Base-by-base conservation (phyloP, 139 green algal genomes). In the Chloropicon primus region DNA sequence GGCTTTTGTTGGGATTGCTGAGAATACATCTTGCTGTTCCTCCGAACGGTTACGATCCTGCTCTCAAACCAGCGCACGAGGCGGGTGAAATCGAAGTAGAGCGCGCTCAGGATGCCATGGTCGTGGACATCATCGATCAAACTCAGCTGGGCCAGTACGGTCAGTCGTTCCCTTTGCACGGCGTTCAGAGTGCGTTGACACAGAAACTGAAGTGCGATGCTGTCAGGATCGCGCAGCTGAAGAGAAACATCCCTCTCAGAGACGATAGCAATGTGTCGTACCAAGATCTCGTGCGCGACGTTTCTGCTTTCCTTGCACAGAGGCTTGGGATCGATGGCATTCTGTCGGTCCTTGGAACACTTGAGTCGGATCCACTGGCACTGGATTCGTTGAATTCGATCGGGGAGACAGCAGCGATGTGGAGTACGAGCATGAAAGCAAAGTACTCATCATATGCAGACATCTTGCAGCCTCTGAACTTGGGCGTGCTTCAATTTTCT, bases 11-110 rank as follows among this genome's bases (percentile, higher is more conserved):
- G 25, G 94, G 92, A 26, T 53, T 84, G 62, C 24, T 88, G 10
- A 85, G 94, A 23, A 81, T 98, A 73, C 88, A 95, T 28, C 87
- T 98, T 26, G 81, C 90, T 0, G 54, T 82, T n/a, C 87, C 92
- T 2, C 76, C 89, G 0, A 53, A 84, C 3, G 89, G 83, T 2
- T 78, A 90, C 0, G 94, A 98, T 84, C 94, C 94, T 21, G 91
- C 92, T 0, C 71, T 62, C 27, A 86, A 86, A 54, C 54, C 77
- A 22, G 24, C 76, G 22, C 54, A 84, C 27, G 82, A 89, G 28
- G n/a, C 26, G 53, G 17, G 17, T 62, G 41, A 5, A 62, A n/a
- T 62, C 5, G 41, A 62, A 62, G 41, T 17, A 62, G 41, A 62
- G 41, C 41, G 5, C 17, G 17, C 5, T 17, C 10, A 62, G 41